A percentile compares a stretch with the other conserved stretches of the same genome.
These are phyloP conservation scores for Pythium sp. DNA, from an alignment of 352 stramenopile genomes.

Conservation along the genomic window DNA sequence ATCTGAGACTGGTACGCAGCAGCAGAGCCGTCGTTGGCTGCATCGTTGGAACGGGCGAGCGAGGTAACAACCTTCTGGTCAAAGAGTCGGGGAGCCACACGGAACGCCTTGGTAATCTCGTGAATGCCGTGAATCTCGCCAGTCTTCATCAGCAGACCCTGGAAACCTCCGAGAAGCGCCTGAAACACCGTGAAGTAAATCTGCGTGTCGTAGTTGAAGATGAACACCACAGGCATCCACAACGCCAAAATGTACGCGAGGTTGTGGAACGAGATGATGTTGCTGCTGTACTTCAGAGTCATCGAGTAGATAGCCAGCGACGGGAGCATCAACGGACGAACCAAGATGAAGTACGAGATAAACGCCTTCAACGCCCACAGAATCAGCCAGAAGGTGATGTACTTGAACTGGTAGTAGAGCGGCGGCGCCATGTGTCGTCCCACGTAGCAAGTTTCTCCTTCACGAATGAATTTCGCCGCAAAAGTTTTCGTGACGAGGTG, in stretches of 20 bases:
- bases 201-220: constrained; percentile 81
- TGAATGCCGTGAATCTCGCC: constrained; percentile 65
- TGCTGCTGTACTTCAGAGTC: constrained; percentile 53
- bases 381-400: constrained; percentile 64
- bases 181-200: constrained; percentile 81
- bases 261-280: constrained; percentile 71
- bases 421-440: constrained; percentile 67
- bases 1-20: constrained; percentile 62
- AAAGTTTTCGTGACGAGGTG: constrained; percentile 50
- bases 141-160: constrained; percentile 69
- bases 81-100: constrained; percentile 61
- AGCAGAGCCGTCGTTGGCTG: constrained; percentile 37
- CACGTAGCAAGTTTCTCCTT: constrained; percentile 64
- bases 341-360: constrained; percentile 68
- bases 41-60: constrained; percentile 56
- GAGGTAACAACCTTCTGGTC: constrained; percentile 72
- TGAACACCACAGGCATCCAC: constrained; percentile 67
- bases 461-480: constrained; percentile 65
- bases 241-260: constrained; percentile 55
- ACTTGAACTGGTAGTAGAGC: constrained; percentile 55
- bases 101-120: constrained; percentile 69
- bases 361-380: constrained; percentile 60
- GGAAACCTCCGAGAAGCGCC: constrained; percentile 42
- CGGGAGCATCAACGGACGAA: constrained; percentile 60
- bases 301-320: constrained; percentile 74